phyloP scores from a whole-genome alignment of 257 asterid genomes.

The Nicotiana noctiflora region DNA sequence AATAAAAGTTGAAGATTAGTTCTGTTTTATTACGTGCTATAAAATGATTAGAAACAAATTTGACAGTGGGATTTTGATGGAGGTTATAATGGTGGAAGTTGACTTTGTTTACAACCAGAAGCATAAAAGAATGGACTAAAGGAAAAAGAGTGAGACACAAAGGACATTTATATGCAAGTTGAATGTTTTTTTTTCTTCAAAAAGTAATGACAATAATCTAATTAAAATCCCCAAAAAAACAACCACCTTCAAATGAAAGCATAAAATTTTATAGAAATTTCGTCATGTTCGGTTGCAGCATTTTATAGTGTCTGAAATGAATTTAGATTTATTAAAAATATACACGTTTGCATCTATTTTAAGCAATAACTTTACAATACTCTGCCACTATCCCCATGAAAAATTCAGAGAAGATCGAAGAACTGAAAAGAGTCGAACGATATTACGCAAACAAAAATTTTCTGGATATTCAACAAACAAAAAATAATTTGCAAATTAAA shows the following conservation, averaged over 20 bases:
- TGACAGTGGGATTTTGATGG: neutral
- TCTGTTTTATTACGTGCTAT: neutral
- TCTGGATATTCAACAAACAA: too few relatives aligned
- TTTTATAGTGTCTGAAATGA: too few relatives aligned
- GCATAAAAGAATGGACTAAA: conserved; percentile 2
- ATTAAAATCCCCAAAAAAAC: neutral
- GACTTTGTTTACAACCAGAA: conserved; percentile 4
- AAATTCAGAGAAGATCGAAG: too few relatives aligned
- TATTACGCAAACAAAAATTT: too few relatives aligned
- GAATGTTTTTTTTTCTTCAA: neutral
- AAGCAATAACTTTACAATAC: too few relatives aligned
- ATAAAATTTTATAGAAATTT: too few relatives aligned
- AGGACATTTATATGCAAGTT: conserved; percentile 5
- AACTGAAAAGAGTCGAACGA: too few relatives aligned
- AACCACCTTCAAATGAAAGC: conserved; percentile 1
- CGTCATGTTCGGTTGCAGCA: too few relatives aligned
- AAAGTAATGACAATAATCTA: neutral
- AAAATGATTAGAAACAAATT: conserved; percentile 3
- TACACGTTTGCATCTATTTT: too few relatives aligned
- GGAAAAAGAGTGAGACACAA: neutral
- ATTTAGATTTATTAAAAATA: too few relatives aligned
- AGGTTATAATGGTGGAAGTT: conserved; percentile 3
- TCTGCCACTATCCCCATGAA: too few relatives aligned
- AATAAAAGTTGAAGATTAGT: neutral
- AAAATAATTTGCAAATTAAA: too few relatives aligned